Percentiles rank a stretch among this genome's conserved stretches.
phyloP scores from a whole-genome alignment of 2,329 filamentous ascomycete species.

The Boeremia lycopersici region DNA sequence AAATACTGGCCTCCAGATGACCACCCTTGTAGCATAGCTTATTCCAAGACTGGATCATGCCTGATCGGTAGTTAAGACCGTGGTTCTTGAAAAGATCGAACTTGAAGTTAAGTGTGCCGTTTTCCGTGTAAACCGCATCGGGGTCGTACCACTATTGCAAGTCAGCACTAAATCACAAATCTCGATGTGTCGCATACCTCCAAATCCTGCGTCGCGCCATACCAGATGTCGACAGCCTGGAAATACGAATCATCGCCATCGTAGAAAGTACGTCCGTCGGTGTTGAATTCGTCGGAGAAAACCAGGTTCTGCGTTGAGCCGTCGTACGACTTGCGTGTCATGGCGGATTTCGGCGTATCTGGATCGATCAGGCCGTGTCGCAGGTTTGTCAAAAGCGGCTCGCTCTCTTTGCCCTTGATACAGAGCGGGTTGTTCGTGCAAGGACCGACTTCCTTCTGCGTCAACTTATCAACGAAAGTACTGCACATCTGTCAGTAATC shows the following conservation, averaged over 20 bases:
- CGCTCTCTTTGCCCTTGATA: constrained; percentile 55
- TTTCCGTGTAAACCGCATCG: constrained; percentile 66
- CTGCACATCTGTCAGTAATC: constrained; percentile 47
- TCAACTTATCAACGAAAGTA: constrained; percentile 60
- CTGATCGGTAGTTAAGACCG: constrained; percentile 69
- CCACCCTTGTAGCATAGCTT: constrained; percentile 75
- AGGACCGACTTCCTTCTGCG: constrained; percentile 42
- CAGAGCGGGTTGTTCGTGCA: constrained; percentile 55
- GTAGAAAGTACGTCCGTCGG: constrained; percentile 70
- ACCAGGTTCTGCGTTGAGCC: constrained; percentile 69
- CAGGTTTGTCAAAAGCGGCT: constrained; percentile 64
- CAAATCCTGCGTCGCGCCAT: constrained; percentile 72
- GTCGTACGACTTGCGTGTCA: constrained; percentile 61
- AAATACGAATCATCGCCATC: constrained; percentile 73
- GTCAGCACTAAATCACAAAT: constrained; percentile 12
- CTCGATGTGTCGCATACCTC: constrained; percentile 54
- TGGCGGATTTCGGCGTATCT: constrained; percentile 65
- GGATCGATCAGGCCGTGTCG: constrained; percentile 68
- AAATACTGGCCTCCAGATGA: constrained; percentile 72
- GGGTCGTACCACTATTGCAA: constrained; percentile 69
- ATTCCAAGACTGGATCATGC: constrained; percentile 79
- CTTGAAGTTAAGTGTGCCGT: constrained; percentile 67
- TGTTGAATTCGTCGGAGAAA: constrained; percentile 77
- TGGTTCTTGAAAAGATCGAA: constrained; percentile 71
- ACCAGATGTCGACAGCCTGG: constrained; percentile 72